Percentiles rank a stretch among this genome's conserved stretches.
Evolutionary conservation across 192 early-diverging fungal species (phyloP).

Genomic region (Coemansia sp.): DNA sequence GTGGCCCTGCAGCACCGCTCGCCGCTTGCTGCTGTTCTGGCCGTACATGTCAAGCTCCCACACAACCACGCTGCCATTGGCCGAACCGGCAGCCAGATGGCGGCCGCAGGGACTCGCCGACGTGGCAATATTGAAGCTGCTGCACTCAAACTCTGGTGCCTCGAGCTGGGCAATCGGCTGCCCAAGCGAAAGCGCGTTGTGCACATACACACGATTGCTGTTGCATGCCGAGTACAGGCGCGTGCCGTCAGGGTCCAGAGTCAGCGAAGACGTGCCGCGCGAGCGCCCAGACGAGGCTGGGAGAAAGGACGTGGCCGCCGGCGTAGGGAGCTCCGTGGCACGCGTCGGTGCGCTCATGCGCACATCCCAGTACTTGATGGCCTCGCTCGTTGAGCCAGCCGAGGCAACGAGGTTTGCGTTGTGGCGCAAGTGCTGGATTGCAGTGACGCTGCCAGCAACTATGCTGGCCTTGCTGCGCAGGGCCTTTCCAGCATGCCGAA

Average conservation of each 20-base stretch:
- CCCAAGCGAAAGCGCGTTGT: constrained; percentile 55
- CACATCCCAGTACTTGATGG: constrained; percentile 82
- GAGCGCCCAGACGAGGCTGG: constrained; percentile 25
- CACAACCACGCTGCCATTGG: constrained; percentile 60
- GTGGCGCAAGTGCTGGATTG: constrained; percentile 25
- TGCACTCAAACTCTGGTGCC: constrained; percentile 56
- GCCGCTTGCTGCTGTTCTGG: constrained; percentile 4
- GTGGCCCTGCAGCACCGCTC: constrained; percentile 63
- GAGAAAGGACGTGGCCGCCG: constrained; percentile 37
- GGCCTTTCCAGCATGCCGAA: constrained; percentile 1
- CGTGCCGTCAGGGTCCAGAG: constrained; percentile 60
- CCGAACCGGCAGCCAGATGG: constrained; percentile 71
- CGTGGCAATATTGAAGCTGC: constrained; percentile 68
- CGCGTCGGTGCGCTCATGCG: constrained; percentile 51
- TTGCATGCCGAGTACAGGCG: constrained; percentile 70
- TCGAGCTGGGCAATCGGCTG: constrained; percentile 55
- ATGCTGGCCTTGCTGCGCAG: constrained; percentile 15
- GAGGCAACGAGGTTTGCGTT: constrained; percentile 24
- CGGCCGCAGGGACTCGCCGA: constrained; percentile 69
- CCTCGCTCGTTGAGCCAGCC: constrained; percentile 43
- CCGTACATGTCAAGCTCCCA: constrained; percentile 65
- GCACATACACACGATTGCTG: constrained; percentile 67
- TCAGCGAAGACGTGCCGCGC: constrained; percentile 64
- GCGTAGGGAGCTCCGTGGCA: constrained; percentile 44
- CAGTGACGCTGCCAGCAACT: constrained; percentile 25